Evolutionary conservation across 176 grass and related monocot species (phyloP), one percentile per base, ranked within the genome.

Genomic region (Oryza punctata): DNA sequence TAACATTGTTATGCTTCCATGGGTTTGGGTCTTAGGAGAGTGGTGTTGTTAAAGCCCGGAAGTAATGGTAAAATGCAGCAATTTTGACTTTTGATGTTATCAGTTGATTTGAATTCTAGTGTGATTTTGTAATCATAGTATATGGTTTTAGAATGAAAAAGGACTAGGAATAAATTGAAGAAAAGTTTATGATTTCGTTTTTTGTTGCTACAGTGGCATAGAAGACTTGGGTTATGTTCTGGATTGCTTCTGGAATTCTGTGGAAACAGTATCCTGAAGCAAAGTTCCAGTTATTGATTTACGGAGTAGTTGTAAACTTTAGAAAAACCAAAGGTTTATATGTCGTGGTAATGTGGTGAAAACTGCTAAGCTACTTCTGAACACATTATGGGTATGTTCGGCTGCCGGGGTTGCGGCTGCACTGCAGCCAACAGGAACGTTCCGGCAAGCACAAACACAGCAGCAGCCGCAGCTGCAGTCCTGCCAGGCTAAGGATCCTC

Each of bases 31-130:
- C 49, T 69, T 23, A 70, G 7, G 11, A 85, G 25, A 60, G 23
- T 67, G 65, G 3, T 75, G 19, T 24, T 69, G 25, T 77, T 29
- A 30, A 77, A 77, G 0, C 7, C 26, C 18, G 44, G 23, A 18
- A 61, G 27, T 69, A 25, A 24, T 44, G 11, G 32, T 59, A 10
- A 15, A 46, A 76, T 54, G 29, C 30, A 29, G 30, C n/a, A 77
- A 41, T 64, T 40, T 84, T 47, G 81, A 75, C 41, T 33, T 75
- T 27, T 76, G 32, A 69, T 70, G 16, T 2, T 45, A 77, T 76
- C 16, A 24, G 66, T 49, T 60, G 7, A 77, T 35, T 77, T 32
- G 7, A 77, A 43, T 35, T 57, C 6, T 10, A 29, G 54, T 59
- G 9, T 69, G 33, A 43, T 77, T 1, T 26, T 66, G 2, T 68